These are phyloP conservation scores for Chytriomyces hyalinus DNA, from an alignment of 192 early-diverging fungal species.

Conservation along the genomic window DNA sequence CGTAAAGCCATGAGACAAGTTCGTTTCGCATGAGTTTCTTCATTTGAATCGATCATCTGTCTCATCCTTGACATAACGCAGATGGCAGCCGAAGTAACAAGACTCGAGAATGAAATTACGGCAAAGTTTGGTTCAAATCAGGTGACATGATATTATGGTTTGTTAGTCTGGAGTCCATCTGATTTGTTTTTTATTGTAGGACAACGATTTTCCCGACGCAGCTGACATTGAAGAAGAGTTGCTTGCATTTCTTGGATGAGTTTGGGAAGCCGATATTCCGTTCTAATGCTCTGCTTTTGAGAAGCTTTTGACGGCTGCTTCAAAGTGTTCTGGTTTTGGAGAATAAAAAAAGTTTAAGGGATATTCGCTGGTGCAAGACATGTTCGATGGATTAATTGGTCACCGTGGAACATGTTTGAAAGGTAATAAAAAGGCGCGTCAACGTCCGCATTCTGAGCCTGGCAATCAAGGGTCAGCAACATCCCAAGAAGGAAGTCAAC, in stretches of 20 bases:
- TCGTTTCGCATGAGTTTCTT: background rate
- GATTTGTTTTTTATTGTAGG: background rate
- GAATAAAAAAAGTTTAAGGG: background rate
- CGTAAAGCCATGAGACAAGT: slow-evolving; percentile 2
- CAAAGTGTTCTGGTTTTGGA: slow-evolving; percentile 21
- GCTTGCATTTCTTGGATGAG: slow-evolving; percentile 1
- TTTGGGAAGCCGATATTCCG: background rate
- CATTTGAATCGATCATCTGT: background rate
- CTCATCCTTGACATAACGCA: background rate
- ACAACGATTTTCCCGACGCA: background rate
- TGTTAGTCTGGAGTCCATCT: background rate
- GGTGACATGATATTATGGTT: background rate
- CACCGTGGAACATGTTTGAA: slow-evolving; percentile 46
- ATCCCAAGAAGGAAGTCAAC: slow-evolving; percentile 1
- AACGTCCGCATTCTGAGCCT: slow-evolving; percentile 53
- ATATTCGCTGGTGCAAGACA: background rate
- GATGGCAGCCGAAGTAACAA: slow-evolving; percentile 5
- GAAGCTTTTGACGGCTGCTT: slow-evolving; percentile 15
- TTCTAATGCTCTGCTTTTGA: slow-evolving; percentile 16
- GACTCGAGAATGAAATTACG: slow-evolving; percentile 26
- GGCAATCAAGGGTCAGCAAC: background rate
- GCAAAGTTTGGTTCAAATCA: background rate
- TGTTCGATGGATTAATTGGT: no score
- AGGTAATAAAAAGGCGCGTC: slow-evolving; percentile 62
- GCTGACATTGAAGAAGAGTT: background rate